These are phyloP conservation scores for Pseudotsuga menziesii DNA, from an alignment of 75 land plant species.

Conservation along the genomic window DNA sequence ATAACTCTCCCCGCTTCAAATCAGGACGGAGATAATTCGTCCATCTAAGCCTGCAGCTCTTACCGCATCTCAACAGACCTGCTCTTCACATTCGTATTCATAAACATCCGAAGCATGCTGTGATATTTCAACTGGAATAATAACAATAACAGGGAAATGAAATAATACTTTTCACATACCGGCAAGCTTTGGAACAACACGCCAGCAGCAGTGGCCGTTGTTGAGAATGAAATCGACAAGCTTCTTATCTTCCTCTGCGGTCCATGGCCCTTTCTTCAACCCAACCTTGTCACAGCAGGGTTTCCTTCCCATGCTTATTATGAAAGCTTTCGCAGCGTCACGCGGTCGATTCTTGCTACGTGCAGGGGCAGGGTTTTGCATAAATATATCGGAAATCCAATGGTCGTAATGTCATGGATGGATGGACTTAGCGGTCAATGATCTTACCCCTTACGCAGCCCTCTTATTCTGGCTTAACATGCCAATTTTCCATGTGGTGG, in stretches of 20 bases:
- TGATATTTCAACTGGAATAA: not conserved
- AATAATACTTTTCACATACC: conserved; percentile 13
- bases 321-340: too few species aligned
- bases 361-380: too few species aligned
- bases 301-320: conserved; percentile 57
- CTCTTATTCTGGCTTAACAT: too few species aligned
- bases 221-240: conserved; percentile 63
- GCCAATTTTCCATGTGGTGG: too few species aligned
- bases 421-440: too few species aligned
- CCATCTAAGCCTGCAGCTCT: conserved; percentile 31
- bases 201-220: conserved; percentile 79
- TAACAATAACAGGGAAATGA: not conserved
- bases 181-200: conserved; percentile 80
- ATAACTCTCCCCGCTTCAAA: conserved; percentile 19
- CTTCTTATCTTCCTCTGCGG: conserved; percentile 76
- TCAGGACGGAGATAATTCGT: conserved; percentile 22
- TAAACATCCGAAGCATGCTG: not conserved
- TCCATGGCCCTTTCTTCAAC: conserved; percentile 74
- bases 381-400: too few species aligned
- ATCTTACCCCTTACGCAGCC: too few species aligned
- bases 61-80: conserved; percentile 20
- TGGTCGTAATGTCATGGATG: too few species aligned
- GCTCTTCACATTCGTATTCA: not conserved
- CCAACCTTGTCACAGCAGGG: conserved; percentile 78
- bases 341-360: too few species aligned